Evolutionary conservation across 2,329 filamentous ascomycete genomes (phyloP), one percentile per base, ranked within the genome.

Genomic region (Aspergillus flavus): DNA sequence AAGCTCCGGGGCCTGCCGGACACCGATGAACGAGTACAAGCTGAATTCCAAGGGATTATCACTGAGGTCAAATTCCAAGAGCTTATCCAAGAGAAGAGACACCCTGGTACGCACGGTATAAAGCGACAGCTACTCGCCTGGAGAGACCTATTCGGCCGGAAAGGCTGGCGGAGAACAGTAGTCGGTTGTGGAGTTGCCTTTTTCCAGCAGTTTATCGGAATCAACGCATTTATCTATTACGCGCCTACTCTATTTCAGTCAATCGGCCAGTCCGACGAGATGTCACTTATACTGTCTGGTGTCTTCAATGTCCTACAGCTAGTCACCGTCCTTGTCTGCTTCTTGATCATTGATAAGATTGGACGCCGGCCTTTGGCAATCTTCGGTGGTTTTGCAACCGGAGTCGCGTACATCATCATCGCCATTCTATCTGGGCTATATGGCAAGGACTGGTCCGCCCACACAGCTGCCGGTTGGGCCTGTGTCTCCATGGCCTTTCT

Each of bases 181-280:
- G 79, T 82, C 11, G 80, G 74, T 4, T 65, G 77, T n/a, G 78
- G 76, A 1, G 72, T 82, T 43, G 76, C 76, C 66, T 81, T 83
- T 65, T 81, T 82, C 64, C 76, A 81, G 62, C 80, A 82, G 61
- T 80, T 81, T 34, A 65, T 61, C 1, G 76, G 76, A 1, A 79
- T 81, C 61, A 82, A 82, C 48, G 81, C 81, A 0, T 69, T 84
- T 1, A 83, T 85, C 54, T 83, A 83, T 72, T 83, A 83, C 66
- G 70, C 76, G 0, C 80, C 82, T 0, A 82, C 76, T 0, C 68
- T 83, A 0, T 82, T 83, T 28, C 57, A 61, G 0, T 67, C 69
- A 0, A 65, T 76, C 0, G 76, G 75, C 0, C 71, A 76, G 41
- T 62, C 61, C 63, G 0, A 64, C 74, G 3, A 74, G 70, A 32